Base-by-base conservation (phyloP, 1,139 yeast species). In the Candida sojae region DNA sequence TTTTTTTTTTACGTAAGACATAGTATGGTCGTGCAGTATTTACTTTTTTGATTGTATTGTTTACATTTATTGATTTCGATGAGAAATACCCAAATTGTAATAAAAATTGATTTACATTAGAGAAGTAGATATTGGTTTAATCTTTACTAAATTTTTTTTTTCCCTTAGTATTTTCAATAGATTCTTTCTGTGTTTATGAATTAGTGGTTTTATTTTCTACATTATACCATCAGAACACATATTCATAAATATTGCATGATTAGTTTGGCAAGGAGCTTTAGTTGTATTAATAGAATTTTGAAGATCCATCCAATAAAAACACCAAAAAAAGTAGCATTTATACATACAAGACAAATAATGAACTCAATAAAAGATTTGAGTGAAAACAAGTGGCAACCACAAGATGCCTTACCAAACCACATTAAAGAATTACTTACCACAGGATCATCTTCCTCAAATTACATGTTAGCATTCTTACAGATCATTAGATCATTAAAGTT, bases 401-500 rank as follows among this genome's bases (percentile, higher is more conserved):
- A 79, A 55, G 67, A 70, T 33, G 82, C 79, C 1, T 72, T 86
- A n/a, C 89, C 90, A 2, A 66, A 61, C 1, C 69, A 77, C 26
- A 73, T 86, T 49, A 67, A 70, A 49, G 60, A 64, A 10, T 64
- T 83, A 13, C 65, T 85, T 28, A 54, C 53, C 9, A 70, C 73
- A 23, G 45, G 46, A 10, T 53, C 43, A 31, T 12, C 38, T 21
- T 52, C 55, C 7, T 60, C 71, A 49, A 79, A 82, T 63, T 81
- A 79, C 62, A 79, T 85, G 44, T 69, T 84, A 51, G 86, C 87
- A 29, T 91, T 93, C 61, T 77, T 90, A 54, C 90, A 90, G 61
- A 82, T 92, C 44, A 80, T 91, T 1, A 79, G 88, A 48, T 77
- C 82, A 35, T 76, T 93, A 59, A 93, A 93, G 68, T 74, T 84